phyloP scores from a whole-genome alignment of 208 protist genomes.

The Leishmania guyanensis region DNA sequence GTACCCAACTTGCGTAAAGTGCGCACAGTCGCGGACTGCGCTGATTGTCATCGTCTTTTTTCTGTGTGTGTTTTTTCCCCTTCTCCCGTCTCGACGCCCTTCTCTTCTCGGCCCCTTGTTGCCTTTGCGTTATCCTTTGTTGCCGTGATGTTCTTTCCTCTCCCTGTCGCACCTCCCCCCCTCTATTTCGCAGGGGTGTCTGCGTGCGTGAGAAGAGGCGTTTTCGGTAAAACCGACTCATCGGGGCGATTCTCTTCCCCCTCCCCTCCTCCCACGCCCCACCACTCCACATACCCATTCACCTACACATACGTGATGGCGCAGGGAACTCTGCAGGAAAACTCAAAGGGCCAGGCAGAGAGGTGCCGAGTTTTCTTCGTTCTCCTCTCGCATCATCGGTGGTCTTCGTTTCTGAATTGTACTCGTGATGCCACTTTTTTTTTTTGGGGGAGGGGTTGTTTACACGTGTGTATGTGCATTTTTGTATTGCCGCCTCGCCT shows the following conservation, averaged over 20 bases:
- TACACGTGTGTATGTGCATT: not conserved
- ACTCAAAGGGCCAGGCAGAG: not conserved
- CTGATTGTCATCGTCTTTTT: not conserved
- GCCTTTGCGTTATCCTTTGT: no score
- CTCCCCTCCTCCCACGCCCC: not conserved
- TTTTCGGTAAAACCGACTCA: not conserved
- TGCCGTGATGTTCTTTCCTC: not conserved
- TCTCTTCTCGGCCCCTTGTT: not conserved
- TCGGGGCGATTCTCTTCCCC: not conserved
- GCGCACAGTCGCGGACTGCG: not conserved
- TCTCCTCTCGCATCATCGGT: not conserved
- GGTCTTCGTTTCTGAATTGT: not conserved
- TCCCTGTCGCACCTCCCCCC: not conserved
- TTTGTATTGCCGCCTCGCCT: not conserved
- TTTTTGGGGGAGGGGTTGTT: not conserved
- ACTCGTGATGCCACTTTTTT: not conserved
- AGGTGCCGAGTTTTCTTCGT: not conserved
- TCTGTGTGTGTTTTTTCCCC: not conserved
- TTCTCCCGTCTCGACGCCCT: not conserved
- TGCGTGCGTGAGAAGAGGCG: not conserved
- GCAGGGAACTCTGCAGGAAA: not conserved
- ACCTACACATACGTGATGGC: not conserved
- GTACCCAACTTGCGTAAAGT: not conserved
- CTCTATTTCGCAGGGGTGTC: not conserved
- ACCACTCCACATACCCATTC: not conserved